phyloP scores from a whole-genome alignment of 192 early-diverging fungal species.

The Dissophora ornata region DNA sequence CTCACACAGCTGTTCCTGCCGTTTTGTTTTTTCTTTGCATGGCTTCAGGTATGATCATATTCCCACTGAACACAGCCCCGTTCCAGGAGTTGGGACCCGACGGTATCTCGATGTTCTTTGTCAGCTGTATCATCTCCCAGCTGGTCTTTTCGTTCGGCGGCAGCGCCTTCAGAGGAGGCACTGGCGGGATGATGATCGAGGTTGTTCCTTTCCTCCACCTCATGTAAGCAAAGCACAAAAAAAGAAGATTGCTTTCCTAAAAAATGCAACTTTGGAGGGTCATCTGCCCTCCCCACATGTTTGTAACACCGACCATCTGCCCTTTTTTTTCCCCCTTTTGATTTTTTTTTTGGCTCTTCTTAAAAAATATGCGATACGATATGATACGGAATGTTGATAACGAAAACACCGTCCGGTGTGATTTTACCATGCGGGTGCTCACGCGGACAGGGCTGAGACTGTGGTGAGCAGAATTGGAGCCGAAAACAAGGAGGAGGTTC shows the following conservation, averaged over 20 bases:
- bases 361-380: too few relatives aligned
- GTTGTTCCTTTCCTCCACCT: conserved; percentile 91
- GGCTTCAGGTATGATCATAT: conserved; percentile 88
- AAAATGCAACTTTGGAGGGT: background rate
- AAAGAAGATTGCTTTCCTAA: too few relatives aligned
- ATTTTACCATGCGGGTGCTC: background rate
- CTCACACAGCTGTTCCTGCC: too few relatives aligned
- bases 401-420: too few relatives aligned
- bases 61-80: conserved; percentile 81
- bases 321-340: too few relatives aligned
- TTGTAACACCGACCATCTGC: background rate
- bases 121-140: conserved; percentile 75
- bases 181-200: conserved; percentile 88
- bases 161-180: conserved; percentile 88
- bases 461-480: conserved; percentile 69
- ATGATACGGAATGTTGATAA: too few relatives aligned
- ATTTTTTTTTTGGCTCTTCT: too few relatives aligned
- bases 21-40: background rate
- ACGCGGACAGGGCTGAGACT: conserved; percentile 61
- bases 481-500: conserved; percentile 71
- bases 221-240: conserved; percentile 58
- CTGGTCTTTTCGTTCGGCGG: conserved; percentile 79
- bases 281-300: background rate
- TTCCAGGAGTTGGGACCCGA: conserved; percentile 77
- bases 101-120: conserved; percentile 97